Base-by-base conservation (phyloP, 257 asterid genomes). In the Eucommia ulmoides region DNA sequence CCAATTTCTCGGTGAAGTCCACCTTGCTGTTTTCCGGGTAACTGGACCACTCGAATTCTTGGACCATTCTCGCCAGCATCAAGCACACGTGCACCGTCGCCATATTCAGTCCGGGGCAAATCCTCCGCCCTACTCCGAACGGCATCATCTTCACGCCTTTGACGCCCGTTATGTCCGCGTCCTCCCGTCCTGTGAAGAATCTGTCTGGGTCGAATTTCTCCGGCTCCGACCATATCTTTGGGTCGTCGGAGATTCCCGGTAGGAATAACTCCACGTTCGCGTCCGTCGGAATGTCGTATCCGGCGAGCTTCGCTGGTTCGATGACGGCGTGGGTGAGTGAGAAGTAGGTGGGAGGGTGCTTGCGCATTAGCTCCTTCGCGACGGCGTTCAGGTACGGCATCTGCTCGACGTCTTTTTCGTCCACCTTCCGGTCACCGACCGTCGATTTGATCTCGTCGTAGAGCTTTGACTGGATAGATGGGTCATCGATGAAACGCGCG, bases 71-170 rank as follows among this genome's bases (percentile, higher is more conserved):
- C 35, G 96, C 94, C 69, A 88, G 20, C 79, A 82, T 82, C 69
- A 84, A 55, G 26, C 68, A 68, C 33, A 78, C 80, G 16, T 88
- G 97, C 49, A 78, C 69, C 23, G 83, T 82, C 0, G 93, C 97
- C 95, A 88, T 82, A 44, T 55, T 63, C 64, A 88, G 68, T 11
- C 97, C 94, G 44, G 97, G 97, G 69, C 97, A 88, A 56, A 84
- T 88, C 78, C 94, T 74, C 69, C 97, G 69, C 4, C 97, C 97
- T 12, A 71, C 38, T 4, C 95, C 97, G 24, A 88, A 88, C 23
- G 97, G 97, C 44, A 82, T 64, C 97, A 85, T 84, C 57, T 78
- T 88, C 62, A 82, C 93, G 0, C 62, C 81, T 3, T 41, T 75
- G 11, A 71, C 77, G 0, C 97, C 97, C 10, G 95, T 88, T 25